Percentiles rank a stretch among this genome's conserved stretches.
Evolutionary conservation across 257 asterid species (phyloP).

Genomic region (Primulina tabacum): DNA sequence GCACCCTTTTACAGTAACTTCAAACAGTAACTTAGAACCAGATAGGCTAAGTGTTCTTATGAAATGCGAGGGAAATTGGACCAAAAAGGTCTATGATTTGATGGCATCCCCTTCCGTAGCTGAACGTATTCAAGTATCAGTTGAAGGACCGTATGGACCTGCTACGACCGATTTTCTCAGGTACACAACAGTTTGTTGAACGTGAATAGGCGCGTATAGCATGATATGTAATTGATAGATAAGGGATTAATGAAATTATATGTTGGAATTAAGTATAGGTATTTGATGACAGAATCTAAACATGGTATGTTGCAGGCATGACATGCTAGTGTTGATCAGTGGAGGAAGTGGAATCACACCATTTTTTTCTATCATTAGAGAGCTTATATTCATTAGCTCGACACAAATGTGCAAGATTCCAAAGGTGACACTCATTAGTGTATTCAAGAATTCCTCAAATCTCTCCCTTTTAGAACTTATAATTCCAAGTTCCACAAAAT

Average conservation of each 20-base stretch:
- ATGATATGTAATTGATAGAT: background rate
- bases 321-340: slow-evolving; percentile 76
- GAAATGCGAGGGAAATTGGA: slow-evolving; percentile 88
- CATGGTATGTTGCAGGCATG: slow-evolving; percentile 53
- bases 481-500: slow-evolving; percentile 46
- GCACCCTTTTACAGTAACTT: slow-evolving; percentile 93
- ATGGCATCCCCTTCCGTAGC: slow-evolving; percentile 56
- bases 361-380: slow-evolving; percentile 75
- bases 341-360: slow-evolving; percentile 99
- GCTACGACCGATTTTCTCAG: slow-evolving; percentile 67
- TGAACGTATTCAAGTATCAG: slow-evolving; percentile 56
- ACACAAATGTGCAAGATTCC: slow-evolving; percentile 49
- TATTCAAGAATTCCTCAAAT: slow-evolving; percentile 69
- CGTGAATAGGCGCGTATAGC: background rate
- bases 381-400: slow-evolving; percentile 53
- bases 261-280: no score
- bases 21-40: slow-evolving; percentile 63
- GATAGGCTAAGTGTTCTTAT: slow-evolving; percentile 71
- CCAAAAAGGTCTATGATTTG: slow-evolving; percentile 58
- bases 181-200: slow-evolving; percentile 25
- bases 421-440: slow-evolving; percentile 48
- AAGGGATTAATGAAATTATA: no score
- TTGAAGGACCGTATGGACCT: slow-evolving; percentile 97
- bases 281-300: background rate
- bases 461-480: slow-evolving; percentile 76